Evolutionary conservation across 345 rosid species (phyloP).

Genomic region (Lepidium sativum): DNA sequence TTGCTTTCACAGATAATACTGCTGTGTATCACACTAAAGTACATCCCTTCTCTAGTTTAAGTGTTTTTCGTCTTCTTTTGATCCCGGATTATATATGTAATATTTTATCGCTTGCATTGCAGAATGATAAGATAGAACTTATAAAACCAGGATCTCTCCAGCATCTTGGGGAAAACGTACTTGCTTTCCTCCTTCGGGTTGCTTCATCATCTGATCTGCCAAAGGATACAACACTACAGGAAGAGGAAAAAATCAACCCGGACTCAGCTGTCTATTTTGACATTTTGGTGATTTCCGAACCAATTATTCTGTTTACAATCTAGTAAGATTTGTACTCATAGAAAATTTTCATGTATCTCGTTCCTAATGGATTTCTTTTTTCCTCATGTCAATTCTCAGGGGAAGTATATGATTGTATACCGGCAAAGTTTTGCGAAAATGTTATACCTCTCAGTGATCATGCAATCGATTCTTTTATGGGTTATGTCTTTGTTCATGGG

Average conservation of each 20-base stretch:
- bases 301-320: conserved; percentile 8
- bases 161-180: conserved; percentile 97
- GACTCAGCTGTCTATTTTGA: conserved; percentile 64
- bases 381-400: conserved; percentile 40
- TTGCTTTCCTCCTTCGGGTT: conserved; percentile 69
- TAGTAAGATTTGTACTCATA: background rate
- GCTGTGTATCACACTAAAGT: conserved; percentile 98
- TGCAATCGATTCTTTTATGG: conserved; percentile 88
- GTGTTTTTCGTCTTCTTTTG: background rate
- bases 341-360: background rate
- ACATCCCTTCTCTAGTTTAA: background rate
- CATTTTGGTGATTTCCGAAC: conserved; percentile 52
- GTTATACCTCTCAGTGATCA: conserved; percentile 68
- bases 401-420: conserved; percentile 71
- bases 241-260: conserved; percentile 28
- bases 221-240: conserved; percentile 26
- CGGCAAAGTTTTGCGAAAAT: conserved; percentile 55
- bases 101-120: conserved; percentile 18
- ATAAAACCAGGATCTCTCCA: conserved; percentile 90
- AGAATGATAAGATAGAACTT: conserved; percentile 92
- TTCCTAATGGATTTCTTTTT: conserved; percentile 5
- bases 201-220: conserved; percentile 56
- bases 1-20: conserved; percentile 73
- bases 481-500: conserved; percentile 75
- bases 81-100: background rate